Base-by-base conservation (phyloP, 2,329 filamentous ascomycete species). In the Aureobasidium mangrovei region DNA sequence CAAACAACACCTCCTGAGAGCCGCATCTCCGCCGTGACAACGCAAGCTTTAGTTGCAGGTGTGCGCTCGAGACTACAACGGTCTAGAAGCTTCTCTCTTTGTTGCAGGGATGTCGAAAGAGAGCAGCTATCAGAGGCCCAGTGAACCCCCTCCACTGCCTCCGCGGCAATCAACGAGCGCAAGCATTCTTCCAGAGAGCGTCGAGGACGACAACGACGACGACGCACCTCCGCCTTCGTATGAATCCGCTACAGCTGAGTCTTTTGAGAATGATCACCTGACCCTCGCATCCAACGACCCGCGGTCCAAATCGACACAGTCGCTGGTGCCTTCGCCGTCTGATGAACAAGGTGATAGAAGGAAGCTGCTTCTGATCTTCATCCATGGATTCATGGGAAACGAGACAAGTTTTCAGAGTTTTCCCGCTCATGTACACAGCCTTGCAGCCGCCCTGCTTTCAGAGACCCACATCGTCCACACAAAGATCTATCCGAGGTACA, bases 361-460 rank as follows among this genome's bases (percentile, higher is more conserved):
- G 47, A 78, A 75, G 28, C 74, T 96, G 27, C 77, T 96, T 1
- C 67, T 95, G 26, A 74, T 95, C 52, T 95, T 90, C 66, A 83
- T 95, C 54, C 91, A 95, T 72, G 90, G 91, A 57, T 95, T 94
- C 71, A 85, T 93, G 77, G 90, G 91, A 49, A 85, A 88, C 57
- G 87, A 93, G 67, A 85, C 86, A 32, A 94, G 87, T 56, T 96
- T 96, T 66, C 81, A 84, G 58, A 88, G 85, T 42, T 95, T 96
- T 62, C 91, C 91, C 0, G 86, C 86, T 6, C 89, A 95, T 71
- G 80, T 95, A 3, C 91, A 96, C 67, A 80, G 83, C 61, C 77
- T 87, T 35, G 74, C 94, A 38, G 81, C 81, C 9, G 74, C 80
- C 7, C 75, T 83, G 0, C 71, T 95, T 9, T 73, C 75, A 26